phyloP scores from a whole-genome alignment of 1,284 basidiomycete genomes.

The Flammula alnicola region DNA sequence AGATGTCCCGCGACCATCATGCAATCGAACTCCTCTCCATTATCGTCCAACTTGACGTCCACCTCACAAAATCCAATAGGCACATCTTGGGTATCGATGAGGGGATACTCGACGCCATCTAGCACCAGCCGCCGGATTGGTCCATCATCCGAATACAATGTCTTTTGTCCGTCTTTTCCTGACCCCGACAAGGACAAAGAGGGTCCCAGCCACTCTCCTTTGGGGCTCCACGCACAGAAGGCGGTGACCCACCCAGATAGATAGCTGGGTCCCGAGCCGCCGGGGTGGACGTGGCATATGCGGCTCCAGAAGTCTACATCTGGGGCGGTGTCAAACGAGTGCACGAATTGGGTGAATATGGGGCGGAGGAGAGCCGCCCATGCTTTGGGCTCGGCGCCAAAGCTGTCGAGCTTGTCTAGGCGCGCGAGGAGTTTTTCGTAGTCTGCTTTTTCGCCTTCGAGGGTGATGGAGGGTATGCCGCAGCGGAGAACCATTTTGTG shows the following conservation, averaged over 20 bases:
- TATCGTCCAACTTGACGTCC: constrained; percentile 12
- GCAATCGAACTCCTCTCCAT: neutral
- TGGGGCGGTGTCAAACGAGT: constrained; percentile 13
- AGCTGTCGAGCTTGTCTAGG: constrained; percentile 39
- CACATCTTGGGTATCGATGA: constrained; percentile 30
- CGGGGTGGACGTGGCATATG: constrained; percentile 13
- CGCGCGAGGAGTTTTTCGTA: constrained; percentile 31
- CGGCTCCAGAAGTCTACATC: constrained; percentile 23
- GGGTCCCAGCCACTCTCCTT: constrained; percentile 34
- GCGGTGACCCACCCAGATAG: constrained; percentile 39
- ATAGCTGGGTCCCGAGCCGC: constrained; percentile 14
- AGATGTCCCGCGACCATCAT: constrained; percentile 17
- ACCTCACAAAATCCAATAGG: constrained; percentile 11
- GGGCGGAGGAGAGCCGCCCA: constrained; percentile 42
- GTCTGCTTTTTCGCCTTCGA: constrained; percentile 38
- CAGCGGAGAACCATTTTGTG: constrained; percentile 38
- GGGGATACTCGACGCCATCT: constrained; percentile 41
- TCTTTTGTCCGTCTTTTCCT: too few species aligned
- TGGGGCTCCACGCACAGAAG: constrained; percentile 35
- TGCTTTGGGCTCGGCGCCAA: constrained; percentile 35
- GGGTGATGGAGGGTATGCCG: constrained; percentile 52
- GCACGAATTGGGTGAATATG: constrained; percentile 21
- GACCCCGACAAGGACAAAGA: constrained; percentile 24
- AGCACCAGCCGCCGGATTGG: constrained; percentile 29
- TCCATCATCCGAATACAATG: too few species aligned